Evolutionary conservation across 257 asterid species (phyloP).

Genomic region (Linderniella brevidens): DNA sequence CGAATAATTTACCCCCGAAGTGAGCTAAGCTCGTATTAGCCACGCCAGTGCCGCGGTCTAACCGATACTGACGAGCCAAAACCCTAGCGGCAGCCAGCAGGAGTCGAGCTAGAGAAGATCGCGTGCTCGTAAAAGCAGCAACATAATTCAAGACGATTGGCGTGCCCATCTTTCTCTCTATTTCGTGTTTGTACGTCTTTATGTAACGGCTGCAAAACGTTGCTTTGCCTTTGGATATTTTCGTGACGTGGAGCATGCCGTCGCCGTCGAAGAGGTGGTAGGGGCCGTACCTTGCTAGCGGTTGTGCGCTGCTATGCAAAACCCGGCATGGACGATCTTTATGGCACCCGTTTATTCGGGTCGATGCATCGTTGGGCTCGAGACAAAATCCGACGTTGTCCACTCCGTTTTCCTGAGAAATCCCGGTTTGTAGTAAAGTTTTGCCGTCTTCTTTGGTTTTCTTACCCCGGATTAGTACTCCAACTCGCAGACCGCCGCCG

Average conservation of each 20-base stretch:
- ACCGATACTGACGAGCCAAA: constrained; percentile 13
- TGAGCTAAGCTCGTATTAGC: constrained; percentile 37
- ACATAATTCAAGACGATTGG: constrained; percentile 26
- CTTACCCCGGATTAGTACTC: constrained; percentile 86
- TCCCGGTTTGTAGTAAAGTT: constrained; percentile 80
- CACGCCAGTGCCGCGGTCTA: constrained; percentile 19
- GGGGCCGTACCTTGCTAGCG: too few species aligned
- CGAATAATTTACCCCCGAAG: constrained; percentile 26
- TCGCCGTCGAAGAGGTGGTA: constrained; percentile 45
- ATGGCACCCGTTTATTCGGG: too few species aligned
- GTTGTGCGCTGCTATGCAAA: too few species aligned
- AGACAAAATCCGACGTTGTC: constrained; percentile 68
- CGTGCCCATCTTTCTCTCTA: constrained; percentile 15
- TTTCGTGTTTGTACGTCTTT: constrained; percentile 22
- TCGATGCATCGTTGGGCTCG: constrained; percentile 54
- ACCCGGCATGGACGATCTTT: too few species aligned
- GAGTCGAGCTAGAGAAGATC: constrained; percentile 13
- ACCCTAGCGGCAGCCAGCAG: constrained; percentile 16
- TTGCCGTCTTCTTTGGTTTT: constrained; percentile 74
- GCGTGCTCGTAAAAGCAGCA: constrained; percentile 31
- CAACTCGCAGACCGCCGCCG: constrained; percentile 69
- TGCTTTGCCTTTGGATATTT: constrained; percentile 26
- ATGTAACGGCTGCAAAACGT: constrained; percentile 32
- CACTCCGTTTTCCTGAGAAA: constrained; percentile 46
- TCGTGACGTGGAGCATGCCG: constrained; percentile 43